Evolutionary conservation across 2,329 filamentous ascomycete species (phyloP).

Genomic region (Beauveria bassiana): DNA sequence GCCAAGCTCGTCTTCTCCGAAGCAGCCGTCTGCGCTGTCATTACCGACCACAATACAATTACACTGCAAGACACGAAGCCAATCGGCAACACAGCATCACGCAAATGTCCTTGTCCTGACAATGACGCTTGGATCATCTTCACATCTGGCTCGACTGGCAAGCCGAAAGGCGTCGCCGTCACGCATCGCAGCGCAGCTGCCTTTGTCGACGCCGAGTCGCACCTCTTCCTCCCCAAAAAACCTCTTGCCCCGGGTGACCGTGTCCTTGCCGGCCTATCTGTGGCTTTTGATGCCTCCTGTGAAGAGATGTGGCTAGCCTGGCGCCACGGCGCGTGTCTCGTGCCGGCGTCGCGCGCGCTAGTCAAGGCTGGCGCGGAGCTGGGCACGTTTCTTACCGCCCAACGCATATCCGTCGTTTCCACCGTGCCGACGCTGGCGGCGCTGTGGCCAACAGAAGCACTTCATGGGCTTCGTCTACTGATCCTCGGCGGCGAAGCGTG

Average conservation of each 20-base stretch:
- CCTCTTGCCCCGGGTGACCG: slow-evolving; percentile 17
- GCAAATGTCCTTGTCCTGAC: slow-evolving; percentile 7
- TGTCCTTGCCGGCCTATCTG: slow-evolving; percentile 17
- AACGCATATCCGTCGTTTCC: slow-evolving; percentile 17
- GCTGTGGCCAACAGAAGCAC: slow-evolving; percentile 17
- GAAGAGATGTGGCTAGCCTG: slow-evolving; percentile 20
- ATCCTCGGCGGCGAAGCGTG: slow-evolving; percentile 20
- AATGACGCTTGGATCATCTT: slow-evolving; percentile 20
- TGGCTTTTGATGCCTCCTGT: slow-evolving; percentile 18
- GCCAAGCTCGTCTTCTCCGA: slow-evolving; percentile 16
- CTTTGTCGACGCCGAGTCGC: slow-evolving; percentile 19
- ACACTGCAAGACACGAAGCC: slow-evolving; percentile 7
- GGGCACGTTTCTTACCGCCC: slow-evolving; percentile 14
- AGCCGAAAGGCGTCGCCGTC: slow-evolving; percentile 19
- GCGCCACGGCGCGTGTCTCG: slow-evolving; percentile 17
- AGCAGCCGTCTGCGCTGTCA: slow-evolving; percentile 14
- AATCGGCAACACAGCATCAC: not conserved
- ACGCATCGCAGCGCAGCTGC: slow-evolving; percentile 18
- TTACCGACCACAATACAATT: slow-evolving; percentile 14
- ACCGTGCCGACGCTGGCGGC: slow-evolving; percentile 18
- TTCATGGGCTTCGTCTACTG: slow-evolving; percentile 15
- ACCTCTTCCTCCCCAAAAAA: slow-evolving; percentile 14
- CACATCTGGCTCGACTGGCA: slow-evolving; percentile 14
- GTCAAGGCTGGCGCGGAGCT: slow-evolving; percentile 18
- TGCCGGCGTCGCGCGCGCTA: slow-evolving; percentile 16